Percentiles rank a stretch among this genome's conserved stretches.
Conservation (phyloP, 1,284 basidiomycete species). For the Tetrapyrgos nigripes region DNA sequence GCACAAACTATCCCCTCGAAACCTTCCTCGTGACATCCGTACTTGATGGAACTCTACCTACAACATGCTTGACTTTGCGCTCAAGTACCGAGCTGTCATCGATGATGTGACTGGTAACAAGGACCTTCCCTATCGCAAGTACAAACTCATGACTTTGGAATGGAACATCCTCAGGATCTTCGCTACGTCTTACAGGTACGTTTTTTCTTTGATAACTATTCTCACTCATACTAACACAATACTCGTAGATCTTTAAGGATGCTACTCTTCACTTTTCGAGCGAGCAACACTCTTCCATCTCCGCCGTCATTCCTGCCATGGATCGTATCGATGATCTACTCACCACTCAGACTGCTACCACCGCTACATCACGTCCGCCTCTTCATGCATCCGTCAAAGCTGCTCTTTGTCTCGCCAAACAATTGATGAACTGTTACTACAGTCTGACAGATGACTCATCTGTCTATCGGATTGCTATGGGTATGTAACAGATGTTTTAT, state of each 20-base stretch:
- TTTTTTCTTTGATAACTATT: neutral
- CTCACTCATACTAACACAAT: neutral
- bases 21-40: conserved; percentile 20
- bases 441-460: conserved; percentile 28
- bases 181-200: conserved; percentile 19
- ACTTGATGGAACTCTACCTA: conserved; percentile 28
- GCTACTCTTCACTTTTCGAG: conserved; percentile 29
- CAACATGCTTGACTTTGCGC: conserved; percentile 24
- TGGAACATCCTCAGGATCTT: conserved; percentile 22
- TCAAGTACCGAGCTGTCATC: conserved; percentile 11
- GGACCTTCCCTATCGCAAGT: neutral
- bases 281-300: conserved; percentile 21
- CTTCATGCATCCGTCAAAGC: conserved; percentile 18
- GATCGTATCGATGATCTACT: conserved; percentile 26
- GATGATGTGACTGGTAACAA: neutral
- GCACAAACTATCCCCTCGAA: conserved; percentile 13
- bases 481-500: conserved; percentile 16
- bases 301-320: conserved; percentile 34
- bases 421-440: conserved; percentile 35
- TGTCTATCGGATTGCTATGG: conserved; percentile 27
- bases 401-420: conserved; percentile 26
- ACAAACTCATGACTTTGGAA: conserved; percentile 15
- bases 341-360: neutral
- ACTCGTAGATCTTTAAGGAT: conserved; percentile 23
- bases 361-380: conserved; percentile 2